Conservation (phyloP, 305 asterid species). For the Solanum hybrid region DNA sequence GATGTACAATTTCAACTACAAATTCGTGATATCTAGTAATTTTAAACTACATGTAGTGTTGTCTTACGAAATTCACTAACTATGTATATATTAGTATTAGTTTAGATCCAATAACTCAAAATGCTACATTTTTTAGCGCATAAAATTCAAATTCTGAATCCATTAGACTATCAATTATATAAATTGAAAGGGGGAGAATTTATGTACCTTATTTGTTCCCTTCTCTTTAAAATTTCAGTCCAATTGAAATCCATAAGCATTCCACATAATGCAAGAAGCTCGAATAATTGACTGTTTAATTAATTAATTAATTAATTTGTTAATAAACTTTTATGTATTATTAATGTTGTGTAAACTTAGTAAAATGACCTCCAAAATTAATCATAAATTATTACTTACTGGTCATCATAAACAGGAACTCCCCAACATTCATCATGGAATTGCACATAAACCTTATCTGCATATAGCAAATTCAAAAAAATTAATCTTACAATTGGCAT, state of each 20-base stretch:
- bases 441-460: constrained; percentile 70
- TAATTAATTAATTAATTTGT: background rate
- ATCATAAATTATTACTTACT: constrained; percentile 30
- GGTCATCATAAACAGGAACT: constrained; percentile 85
- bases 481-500: background rate
- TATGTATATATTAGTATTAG: background rate
- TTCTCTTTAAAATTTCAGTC: constrained; percentile 81
- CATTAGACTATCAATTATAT: background rate
- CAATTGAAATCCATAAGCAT: constrained; percentile 92
- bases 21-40: background rate
- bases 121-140: fast-evolving
- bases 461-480: background rate
- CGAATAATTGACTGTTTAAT: constrained; percentile 71
- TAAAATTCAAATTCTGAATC: background rate
- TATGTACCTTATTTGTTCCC: constrained; percentile 50
- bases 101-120: background rate
- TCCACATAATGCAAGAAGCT: constrained; percentile 84
- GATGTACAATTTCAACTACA: background rate
- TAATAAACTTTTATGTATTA: background rate
- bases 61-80: background rate
- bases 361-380: background rate
- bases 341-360: background rate
- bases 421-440: constrained; percentile 99
- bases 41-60: background rate
- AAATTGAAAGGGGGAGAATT: background rate